Conservation (phyloP, 495 filamentous ascomycete species). For the Paragyromitra xinjiangensis region DNA sequence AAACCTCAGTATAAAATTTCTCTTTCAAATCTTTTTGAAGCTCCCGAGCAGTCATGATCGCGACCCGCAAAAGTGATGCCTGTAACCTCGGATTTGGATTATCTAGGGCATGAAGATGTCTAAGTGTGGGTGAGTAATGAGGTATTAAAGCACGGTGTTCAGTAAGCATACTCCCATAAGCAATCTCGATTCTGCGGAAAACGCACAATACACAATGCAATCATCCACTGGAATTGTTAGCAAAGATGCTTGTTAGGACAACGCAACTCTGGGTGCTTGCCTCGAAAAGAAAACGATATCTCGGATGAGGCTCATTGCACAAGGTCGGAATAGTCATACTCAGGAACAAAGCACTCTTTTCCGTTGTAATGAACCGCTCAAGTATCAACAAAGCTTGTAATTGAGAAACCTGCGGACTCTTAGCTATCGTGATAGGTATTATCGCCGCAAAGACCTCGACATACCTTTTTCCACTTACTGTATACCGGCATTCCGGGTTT, state of each 20-base stretch:
- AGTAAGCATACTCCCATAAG: slow-evolving; percentile 45
- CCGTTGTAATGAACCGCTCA: slow-evolving; percentile 50
- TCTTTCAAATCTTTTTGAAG: slow-evolving; percentile 34
- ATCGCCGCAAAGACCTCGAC: neutral
- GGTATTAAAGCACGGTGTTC: slow-evolving; percentile 8
- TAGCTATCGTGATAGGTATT: neutral
- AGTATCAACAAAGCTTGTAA: slow-evolving; percentile 62
- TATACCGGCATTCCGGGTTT: slow-evolving; percentile 59
- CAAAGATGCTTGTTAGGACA: neutral
- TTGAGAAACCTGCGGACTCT: slow-evolving; percentile 54
- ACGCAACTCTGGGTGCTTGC: neutral
- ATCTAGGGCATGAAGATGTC: slow-evolving; percentile 39
- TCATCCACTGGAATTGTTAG: slow-evolving; percentile 59
- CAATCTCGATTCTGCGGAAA: slow-evolving; percentile 47
- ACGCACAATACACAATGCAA: slow-evolving; percentile 58
- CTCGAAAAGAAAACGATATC: slow-evolving; percentile 60
- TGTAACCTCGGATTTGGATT: slow-evolving; percentile 60
- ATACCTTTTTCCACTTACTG: slow-evolving; percentile 61
- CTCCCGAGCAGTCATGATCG: slow-evolving; percentile 57
- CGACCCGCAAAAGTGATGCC: slow-evolving; percentile 60
- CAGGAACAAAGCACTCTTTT: slow-evolving; percentile 49
- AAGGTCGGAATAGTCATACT: slow-evolving; percentile 53
- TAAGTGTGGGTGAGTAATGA: slow-evolving; percentile 27
- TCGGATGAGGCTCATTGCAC: slow-evolving; percentile 61
- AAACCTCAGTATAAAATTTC: slow-evolving; percentile 50